These are phyloP conservation scores for Cylindrodendrum hubeiense DNA, from an alignment of 2,329 filamentous ascomycete species.

Conservation along the genomic window DNA sequence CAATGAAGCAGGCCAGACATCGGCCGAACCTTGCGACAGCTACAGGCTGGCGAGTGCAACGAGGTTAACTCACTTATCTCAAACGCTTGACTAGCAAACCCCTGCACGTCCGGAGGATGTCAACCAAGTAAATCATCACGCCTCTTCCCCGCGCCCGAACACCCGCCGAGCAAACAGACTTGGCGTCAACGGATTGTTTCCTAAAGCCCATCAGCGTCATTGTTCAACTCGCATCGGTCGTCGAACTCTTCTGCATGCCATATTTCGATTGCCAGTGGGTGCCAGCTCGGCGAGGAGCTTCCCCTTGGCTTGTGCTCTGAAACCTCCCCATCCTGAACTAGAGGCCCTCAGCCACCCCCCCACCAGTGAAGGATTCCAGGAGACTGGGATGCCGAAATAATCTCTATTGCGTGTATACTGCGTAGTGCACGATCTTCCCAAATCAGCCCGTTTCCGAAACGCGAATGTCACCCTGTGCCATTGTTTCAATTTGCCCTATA, in stretches of 20 bases:
- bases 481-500: slow-evolving; percentile 13
- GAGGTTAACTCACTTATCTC: neutral
- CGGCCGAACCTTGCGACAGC: neutral
- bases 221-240: neutral
- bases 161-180: too few relatives aligned
- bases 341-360: slow-evolving; percentile 8
- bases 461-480: slow-evolving; percentile 2
- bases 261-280: neutral
- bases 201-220: neutral
- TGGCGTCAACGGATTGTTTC: too few relatives aligned
- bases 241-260: neutral
- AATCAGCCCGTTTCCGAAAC: slow-evolving; percentile 17
- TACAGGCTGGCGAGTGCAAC: neutral
- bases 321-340: slow-evolving; percentile 8
- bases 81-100: neutral
- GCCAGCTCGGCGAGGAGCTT: neutral
- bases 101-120: neutral
- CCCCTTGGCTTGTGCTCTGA: slow-evolving; percentile 11
- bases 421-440: slow-evolving; percentile 12
- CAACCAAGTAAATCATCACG: neutral
- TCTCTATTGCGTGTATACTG: slow-evolving; percentile 9
- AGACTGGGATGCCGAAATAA: slow-evolving; percentile 3
- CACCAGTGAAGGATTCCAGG: slow-evolving; percentile 20
- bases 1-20: neutral
- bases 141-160: neutral